Evolutionary conservation across 2,329 filamentous ascomycete species (phyloP).

Genomic region (Fusarium pilosicola): DNA sequence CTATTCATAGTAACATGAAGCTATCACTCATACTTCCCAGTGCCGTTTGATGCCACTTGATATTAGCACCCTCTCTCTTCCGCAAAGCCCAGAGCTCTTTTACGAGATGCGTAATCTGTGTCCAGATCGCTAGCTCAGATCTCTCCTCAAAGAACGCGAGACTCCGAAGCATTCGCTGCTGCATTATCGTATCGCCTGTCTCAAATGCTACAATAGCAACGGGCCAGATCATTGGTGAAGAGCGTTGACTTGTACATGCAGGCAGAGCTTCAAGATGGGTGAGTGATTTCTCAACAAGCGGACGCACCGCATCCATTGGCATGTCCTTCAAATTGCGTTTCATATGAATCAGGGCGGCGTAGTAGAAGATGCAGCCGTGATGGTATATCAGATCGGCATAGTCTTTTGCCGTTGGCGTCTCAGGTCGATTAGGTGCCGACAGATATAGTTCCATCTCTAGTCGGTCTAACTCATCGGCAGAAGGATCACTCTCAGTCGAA

Average conservation of each 20-base stretch:
- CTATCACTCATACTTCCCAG: constrained; percentile 36
- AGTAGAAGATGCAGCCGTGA: constrained; percentile 41
- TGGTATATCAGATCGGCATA: constrained; percentile 38
- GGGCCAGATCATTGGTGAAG: constrained; percentile 41
- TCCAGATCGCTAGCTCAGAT: constrained; percentile 37
- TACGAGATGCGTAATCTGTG: constrained; percentile 29
- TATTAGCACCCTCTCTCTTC: constrained; percentile 17
- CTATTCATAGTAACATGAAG: constrained; percentile 34
- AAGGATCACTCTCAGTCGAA: not conserved
- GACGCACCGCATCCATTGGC: constrained; percentile 35
- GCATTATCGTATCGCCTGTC: constrained; percentile 12
- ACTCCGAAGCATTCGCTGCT: constrained; percentile 38
- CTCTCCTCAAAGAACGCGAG: constrained; percentile 25
- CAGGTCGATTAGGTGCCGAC: constrained; percentile 31
- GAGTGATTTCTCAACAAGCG: constrained; percentile 38
- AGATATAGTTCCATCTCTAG: constrained; percentile 38
- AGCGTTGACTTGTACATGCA: constrained; percentile 24
- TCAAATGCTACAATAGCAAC: constrained; percentile 40
- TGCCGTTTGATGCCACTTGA: constrained; percentile 39
- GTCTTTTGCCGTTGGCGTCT: constrained; percentile 18
- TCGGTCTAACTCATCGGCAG: constrained; percentile 28
- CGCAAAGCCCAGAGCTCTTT: constrained; percentile 37
- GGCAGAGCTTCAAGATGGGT: constrained; percentile 35
- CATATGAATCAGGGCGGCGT: constrained; percentile 40
- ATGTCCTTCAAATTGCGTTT: constrained; percentile 39